phyloP scores from a whole-genome alignment of 176 grass and related monocot species.

The Bonia amplexicaulis region DNA sequence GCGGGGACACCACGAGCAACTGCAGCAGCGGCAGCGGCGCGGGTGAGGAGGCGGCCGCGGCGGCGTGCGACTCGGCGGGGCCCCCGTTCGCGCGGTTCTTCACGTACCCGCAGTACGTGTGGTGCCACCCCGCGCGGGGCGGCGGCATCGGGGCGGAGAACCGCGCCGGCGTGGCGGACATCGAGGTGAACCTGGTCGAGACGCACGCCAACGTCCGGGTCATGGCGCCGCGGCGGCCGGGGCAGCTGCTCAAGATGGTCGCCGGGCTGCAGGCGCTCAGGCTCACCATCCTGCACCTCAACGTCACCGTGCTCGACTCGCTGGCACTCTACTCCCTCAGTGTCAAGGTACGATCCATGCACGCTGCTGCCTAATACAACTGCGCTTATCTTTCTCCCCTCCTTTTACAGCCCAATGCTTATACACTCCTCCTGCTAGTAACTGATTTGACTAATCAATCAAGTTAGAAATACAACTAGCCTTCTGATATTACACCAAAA shows the following conservation, averaged over 20 bases:
- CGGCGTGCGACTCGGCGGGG: neutral
- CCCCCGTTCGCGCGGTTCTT: constrained; percentile 87
- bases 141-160: neutral
- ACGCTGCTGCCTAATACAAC: neutral
- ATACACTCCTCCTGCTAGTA: neutral
- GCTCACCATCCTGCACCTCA: constrained; percentile 77
- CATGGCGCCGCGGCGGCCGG: constrained; percentile 45
- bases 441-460: neutral
- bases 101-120: constrained; percentile 70
- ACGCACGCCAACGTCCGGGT: constrained; percentile 66
- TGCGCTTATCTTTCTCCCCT: neutral
- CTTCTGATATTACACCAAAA: neutral
- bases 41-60: neutral
- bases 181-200: constrained; percentile 78
- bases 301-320: constrained; percentile 45
- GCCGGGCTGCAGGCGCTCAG: constrained; percentile 52
- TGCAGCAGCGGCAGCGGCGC: neutral
- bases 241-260: constrained; percentile 72
- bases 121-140: constrained; percentile 39
- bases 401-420: neutral
- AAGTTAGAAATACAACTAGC: neutral
- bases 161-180: constrained; percentile 50
- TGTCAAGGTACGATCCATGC: constrained; percentile 56
- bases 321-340: constrained; percentile 80
- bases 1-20: neutral